A percentile compares a stretch with the other conserved stretches of the same genome.
Evolutionary conservation across 1,139 yeast genomes (phyloP).

Genomic region (Geotrichum histeridarum): DNA sequence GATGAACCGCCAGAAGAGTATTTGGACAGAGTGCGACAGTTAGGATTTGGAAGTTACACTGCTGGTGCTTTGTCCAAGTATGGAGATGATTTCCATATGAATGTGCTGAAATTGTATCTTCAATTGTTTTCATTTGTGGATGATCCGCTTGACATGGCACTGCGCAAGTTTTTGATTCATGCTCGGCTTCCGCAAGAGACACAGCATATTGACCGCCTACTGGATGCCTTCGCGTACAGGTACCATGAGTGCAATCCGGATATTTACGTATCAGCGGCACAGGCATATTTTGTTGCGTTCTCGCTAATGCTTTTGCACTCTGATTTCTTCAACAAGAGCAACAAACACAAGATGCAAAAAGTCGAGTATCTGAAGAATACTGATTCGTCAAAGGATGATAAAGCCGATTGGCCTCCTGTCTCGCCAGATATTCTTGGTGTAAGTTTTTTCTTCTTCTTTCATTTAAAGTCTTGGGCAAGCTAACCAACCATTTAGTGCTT

Average conservation of each 20-base stretch:
- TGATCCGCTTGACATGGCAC: constrained; percentile 60
- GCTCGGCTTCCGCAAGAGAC: constrained; percentile 60
- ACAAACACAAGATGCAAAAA: constrained; percentile 59
- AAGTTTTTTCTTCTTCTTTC: constrained; percentile 24
- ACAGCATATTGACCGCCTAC: constrained; percentile 63
- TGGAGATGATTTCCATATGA: constrained; percentile 38
- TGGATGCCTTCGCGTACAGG: constrained; percentile 50
- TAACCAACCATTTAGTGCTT: constrained; percentile 48
- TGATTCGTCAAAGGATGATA: constrained; percentile 29
- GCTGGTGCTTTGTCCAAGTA: constrained; percentile 40
- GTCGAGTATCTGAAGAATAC: constrained; percentile 50
- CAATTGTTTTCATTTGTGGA: constrained; percentile 45
- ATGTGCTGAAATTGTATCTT: constrained; percentile 40
- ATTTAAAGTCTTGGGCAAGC: constrained; percentile 19
- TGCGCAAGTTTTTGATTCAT: constrained; percentile 52
- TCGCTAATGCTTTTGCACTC: constrained; percentile 65
- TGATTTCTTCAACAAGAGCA: constrained; percentile 59
- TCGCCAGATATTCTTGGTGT: constrained; percentile 40
- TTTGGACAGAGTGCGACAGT: constrained; percentile 33
- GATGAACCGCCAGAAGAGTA: constrained; percentile 39
- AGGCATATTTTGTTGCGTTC: constrained; percentile 52
- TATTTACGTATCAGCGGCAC: constrained; percentile 43
- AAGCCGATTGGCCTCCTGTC: constrained; percentile 29
- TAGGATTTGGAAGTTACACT: constrained; percentile 38
- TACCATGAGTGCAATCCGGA: constrained; percentile 44